Conservation (phyloP, 2,329 filamentous ascomycete species). For the Parastagonospora avenae region DNA sequence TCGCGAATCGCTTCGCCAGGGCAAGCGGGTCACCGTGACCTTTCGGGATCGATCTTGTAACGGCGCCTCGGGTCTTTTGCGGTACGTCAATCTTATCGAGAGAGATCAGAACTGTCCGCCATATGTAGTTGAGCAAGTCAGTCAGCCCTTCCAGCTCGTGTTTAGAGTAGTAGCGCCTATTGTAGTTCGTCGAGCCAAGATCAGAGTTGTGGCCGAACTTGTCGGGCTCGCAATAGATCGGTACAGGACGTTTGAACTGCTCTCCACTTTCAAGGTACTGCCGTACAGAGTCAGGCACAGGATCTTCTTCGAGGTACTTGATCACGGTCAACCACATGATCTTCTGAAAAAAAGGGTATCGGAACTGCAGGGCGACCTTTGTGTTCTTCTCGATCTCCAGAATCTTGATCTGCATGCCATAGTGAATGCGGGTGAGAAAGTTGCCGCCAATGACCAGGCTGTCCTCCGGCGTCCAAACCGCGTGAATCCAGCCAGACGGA, state of each 20-base stretch:
- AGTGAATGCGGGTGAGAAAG: conserved; percentile 69
- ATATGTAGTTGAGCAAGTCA: conserved; percentile 65
- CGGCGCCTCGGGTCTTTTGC: conserved; percentile 62
- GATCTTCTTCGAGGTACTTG: conserved; percentile 67
- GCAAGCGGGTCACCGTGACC: conserved; percentile 65
- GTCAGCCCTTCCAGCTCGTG: conserved; percentile 65
- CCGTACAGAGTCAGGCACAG: conserved; percentile 62
- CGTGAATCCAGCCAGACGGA: conserved; percentile 73
- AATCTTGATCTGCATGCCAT: conserved; percentile 69
- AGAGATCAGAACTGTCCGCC: conserved; percentile 66
- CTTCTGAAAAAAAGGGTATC: conserved; percentile 72
- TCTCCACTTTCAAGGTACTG: conserved; percentile 61
- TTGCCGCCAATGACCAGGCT: conserved; percentile 74
- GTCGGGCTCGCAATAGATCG: conserved; percentile 64
- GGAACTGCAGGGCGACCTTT: conserved; percentile 68
- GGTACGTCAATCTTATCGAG: conserved; percentile 66
- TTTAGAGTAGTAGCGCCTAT: conserved; percentile 67
- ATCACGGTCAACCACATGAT: conserved; percentile 72
- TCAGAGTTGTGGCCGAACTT: conserved; percentile 58
- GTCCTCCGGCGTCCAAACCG: conserved; percentile 72
- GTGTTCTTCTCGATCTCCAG: conserved; percentile 70
- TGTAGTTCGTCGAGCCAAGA: conserved; percentile 59
- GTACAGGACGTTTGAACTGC: conserved; percentile 60
- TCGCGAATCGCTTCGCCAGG: conserved; percentile 63
- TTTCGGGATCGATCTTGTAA: conserved; percentile 68